These are phyloP conservation scores for Zoysia matrella DNA, from an alignment of 202 grass and related monocot genomes.

Conservation along the genomic window DNA sequence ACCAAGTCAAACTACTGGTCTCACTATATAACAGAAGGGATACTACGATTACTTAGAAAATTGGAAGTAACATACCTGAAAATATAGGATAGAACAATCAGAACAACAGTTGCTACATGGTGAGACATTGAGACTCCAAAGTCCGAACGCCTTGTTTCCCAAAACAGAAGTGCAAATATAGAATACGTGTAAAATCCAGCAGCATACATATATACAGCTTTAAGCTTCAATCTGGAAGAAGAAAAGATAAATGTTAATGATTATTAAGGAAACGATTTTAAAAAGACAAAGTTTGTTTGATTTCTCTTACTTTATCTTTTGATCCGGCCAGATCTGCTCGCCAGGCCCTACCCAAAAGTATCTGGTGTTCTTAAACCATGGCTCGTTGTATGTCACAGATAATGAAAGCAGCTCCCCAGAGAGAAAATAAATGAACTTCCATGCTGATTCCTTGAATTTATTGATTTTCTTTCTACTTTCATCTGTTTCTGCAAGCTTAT, in stretches of 20 bases:
- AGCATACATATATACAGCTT: constrained; percentile 2
- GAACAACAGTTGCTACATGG: constrained; percentile 79
- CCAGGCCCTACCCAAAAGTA: constrained; percentile 93
- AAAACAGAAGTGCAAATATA: too few species aligned
- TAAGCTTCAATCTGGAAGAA: constrained; percentile 79
- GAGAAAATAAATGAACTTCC: constrained; percentile 94
- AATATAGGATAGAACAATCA: constrained; percentile 94
- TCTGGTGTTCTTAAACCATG: constrained; percentile 80
- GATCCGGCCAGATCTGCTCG: constrained; percentile 93
- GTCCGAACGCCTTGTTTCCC: too few species aligned
- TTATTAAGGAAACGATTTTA: constrained; percentile 19
- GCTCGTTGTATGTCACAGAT: constrained; percentile 77
- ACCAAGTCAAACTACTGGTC: constrained; percentile 17
- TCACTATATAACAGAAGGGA: constrained; percentile 24
- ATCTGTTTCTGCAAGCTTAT: constrained; percentile 64
- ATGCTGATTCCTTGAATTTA: constrained; percentile 36
- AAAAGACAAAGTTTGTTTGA: constrained; percentile 22
- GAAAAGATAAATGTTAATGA: constrained; percentile 40
- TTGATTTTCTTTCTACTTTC: constrained; percentile 70
- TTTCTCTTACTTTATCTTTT: constrained; percentile 81
- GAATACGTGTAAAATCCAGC: too few species aligned
- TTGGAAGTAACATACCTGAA: constrained; percentile 57
- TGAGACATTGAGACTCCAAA: constrained; percentile 21
- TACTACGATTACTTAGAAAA: background rate
- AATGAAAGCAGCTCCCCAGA: constrained; percentile 73